Conservation (phyloP, 306 rosid species). For the Abrus precatorius region DNA sequence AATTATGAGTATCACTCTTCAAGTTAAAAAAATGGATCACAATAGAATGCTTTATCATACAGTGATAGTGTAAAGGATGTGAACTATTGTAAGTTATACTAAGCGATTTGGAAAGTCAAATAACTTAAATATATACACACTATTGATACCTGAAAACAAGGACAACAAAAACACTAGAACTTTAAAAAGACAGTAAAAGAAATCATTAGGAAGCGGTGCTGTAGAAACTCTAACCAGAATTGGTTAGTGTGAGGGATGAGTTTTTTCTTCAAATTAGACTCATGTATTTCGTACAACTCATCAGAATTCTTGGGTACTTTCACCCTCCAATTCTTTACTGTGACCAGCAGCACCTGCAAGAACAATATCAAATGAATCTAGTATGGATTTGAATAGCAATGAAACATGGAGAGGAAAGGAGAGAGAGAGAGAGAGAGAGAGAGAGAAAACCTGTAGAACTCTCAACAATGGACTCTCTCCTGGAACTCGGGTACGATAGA, state of each 20-base stretch:
- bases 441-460: slow-evolving; percentile 52
- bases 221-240: slow-evolving; percentile 44
- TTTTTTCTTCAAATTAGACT: slow-evolving; percentile 28
- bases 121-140: not conserved
- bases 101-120: not conserved
- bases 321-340: slow-evolving; percentile 50
- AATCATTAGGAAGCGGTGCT: not conserved
- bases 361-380: slow-evolving; percentile 1
- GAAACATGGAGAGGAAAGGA: slow-evolving; percentile 8
- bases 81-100: not conserved
- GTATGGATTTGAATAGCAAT: not conserved
- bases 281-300: slow-evolving; percentile 45
- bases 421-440: not conserved
- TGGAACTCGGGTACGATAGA: slow-evolving; percentile 53
- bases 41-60: not conserved
- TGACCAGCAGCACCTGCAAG: slow-evolving; percentile 54
- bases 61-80: not conserved
- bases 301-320: slow-evolving; percentile 46
- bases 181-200: not conserved
- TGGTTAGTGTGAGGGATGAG: slow-evolving; percentile 53
- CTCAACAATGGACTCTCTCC: slow-evolving; percentile 63
- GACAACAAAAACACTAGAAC: not conserved
- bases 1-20: not conserved
- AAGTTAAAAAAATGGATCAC: not conserved
- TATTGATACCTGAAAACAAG: not conserved